Conservation (phyloP, 306 rosid species). For the Quercus suber region DNA sequence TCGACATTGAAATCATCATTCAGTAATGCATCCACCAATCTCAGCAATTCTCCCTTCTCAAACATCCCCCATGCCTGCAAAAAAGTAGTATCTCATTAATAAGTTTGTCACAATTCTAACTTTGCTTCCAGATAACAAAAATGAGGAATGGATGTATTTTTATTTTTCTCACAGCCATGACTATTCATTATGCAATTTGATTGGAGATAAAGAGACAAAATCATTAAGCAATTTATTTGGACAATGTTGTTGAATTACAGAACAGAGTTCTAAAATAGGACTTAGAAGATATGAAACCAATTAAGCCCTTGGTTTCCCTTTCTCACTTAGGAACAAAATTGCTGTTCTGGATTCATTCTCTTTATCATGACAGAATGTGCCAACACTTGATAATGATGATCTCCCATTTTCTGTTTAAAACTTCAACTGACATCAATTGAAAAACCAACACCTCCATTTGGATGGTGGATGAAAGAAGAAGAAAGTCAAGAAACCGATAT, state of each 20-base stretch:
- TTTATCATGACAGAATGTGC: not conserved
- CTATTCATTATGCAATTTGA: not conserved
- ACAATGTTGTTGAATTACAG: not conserved
- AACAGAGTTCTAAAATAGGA: not conserved
- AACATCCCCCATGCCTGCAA: slow-evolving; percentile 64
- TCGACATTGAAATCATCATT: slow-evolving; percentile 31
- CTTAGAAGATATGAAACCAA: not conserved
- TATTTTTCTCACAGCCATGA: not conserved
- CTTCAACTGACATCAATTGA: not conserved
- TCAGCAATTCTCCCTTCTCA: slow-evolving; percentile 51
- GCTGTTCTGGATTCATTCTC: not conserved
- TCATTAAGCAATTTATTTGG: not conserved
- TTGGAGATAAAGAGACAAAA: not conserved
- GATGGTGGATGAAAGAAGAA: not conserved
- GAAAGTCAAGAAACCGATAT: not conserved
- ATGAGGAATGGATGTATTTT: not conserved
- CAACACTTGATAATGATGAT: not conserved
- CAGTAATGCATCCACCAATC: slow-evolving; percentile 45
- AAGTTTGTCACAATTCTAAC: not conserved
- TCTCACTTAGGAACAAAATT: not conserved
- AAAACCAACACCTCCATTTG: not conserved
- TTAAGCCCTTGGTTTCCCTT: not conserved
- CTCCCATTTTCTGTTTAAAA: not conserved
- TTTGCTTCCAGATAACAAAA: not conserved
- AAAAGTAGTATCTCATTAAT: not conserved